A percentile compares a stretch with the other conserved stretches of the same genome.
phyloP scores from a whole-genome alignment of 768 basidiomycete species.

The Kwoniella sp. region DNA sequence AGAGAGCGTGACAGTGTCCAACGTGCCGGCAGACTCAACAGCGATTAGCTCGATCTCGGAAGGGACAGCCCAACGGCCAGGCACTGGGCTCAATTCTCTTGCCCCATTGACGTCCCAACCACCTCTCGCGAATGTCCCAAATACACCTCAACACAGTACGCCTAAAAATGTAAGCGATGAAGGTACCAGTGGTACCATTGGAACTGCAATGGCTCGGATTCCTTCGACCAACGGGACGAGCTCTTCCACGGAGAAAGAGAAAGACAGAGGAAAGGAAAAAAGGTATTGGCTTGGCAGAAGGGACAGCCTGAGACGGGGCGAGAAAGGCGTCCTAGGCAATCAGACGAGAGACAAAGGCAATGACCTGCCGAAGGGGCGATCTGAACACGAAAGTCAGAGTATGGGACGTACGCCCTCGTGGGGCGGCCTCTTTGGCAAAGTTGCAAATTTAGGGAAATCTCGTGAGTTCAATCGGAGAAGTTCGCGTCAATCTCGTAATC shows the following conservation, averaged over 20 bases:
- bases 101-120: too few species aligned
- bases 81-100: too few species aligned
- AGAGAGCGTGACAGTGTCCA: neutral
- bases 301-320: slow-evolving; percentile 11
- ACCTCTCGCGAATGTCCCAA: too few species aligned
- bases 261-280: slow-evolving; percentile 3
- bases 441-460: neutral
- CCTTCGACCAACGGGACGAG: neutral
- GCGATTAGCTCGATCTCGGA: too few species aligned
- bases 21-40: too few species aligned
- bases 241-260: neutral
- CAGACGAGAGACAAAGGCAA: too few species aligned
- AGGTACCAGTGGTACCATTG: too few species aligned
- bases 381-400: neutral
- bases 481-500: too few species aligned
- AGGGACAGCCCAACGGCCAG: too few species aligned
- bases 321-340: neutral
- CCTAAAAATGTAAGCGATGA: too few species aligned
- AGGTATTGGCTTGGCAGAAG: slow-evolving; percentile 18
- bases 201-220: neutral
- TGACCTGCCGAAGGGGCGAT: neutral
- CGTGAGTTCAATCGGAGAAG: neutral
- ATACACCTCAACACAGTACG: too few species aligned
- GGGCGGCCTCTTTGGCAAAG: neutral
- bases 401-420: neutral